Percentiles rank a stretch among this genome's conserved stretches.
Evolutionary conservation across 163 green algal genomes (phyloP).

Genomic region (Scenedesmus sp.): DNA sequence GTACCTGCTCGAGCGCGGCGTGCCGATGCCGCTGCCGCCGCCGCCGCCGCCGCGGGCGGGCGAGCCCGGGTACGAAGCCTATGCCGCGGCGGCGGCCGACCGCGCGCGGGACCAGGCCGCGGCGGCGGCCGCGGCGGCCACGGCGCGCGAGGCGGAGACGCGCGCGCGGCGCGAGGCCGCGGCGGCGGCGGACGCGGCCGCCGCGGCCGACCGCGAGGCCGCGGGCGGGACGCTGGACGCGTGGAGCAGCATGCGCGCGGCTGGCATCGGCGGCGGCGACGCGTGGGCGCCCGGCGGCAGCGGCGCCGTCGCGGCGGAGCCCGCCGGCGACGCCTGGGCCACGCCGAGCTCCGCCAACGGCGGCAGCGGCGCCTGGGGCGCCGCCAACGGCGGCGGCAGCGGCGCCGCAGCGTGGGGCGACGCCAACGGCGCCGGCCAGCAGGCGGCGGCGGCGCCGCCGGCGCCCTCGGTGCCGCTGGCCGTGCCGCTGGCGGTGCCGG

Average conservation of each 20-base stretch:
- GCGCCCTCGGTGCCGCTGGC: neutral
- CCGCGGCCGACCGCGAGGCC: neutral
- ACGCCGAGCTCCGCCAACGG: no score
- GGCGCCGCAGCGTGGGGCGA: neutral
- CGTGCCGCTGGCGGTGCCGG: neutral
- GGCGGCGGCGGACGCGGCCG: neutral
- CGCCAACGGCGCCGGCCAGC: neutral
- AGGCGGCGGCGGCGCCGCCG: neutral
- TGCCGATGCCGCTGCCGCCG: conserved; percentile 31
- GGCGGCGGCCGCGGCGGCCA: neutral
- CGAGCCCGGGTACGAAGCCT: conserved; percentile 3
- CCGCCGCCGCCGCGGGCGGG: conserved; percentile 24
- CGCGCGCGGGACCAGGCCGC: neutral
- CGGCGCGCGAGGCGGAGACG: neutral
- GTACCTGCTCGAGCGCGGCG: conserved; percentile 5
- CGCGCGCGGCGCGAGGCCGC: no score
- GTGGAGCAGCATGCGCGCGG: neutral
- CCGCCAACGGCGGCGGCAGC: neutral
- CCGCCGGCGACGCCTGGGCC: no score
- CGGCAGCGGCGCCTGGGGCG: neutral
- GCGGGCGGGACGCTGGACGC: neutral
- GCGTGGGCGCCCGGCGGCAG: no score
- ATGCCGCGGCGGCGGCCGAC: neutral
- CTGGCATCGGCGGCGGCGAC: neutral
- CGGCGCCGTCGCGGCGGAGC: no score